Evolutionary conservation across 139 green algal species (phyloP), one percentile per base, ranked within the genome.

Genomic region (Chlorella sp.): DNA sequence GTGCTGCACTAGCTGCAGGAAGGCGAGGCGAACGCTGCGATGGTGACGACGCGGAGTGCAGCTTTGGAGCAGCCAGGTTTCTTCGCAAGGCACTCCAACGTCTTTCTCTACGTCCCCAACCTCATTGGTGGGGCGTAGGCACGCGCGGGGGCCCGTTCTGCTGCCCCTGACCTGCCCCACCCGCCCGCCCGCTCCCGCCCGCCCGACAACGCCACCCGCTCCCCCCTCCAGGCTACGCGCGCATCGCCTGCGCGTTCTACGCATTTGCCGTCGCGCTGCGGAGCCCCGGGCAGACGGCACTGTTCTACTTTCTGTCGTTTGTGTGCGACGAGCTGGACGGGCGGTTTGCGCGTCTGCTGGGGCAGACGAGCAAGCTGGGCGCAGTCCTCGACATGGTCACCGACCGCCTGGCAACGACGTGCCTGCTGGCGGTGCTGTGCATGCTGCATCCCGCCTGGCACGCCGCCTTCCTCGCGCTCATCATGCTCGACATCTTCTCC

Each of bases 331-430:
- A 98, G 65, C 82, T 97, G 45, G 95, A 99, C 72, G 95, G 95
- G 0, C 82, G 94, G 11, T 93, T 93, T 68, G 95, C 95, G 0
- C 80, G 95, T 40, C 82, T 86, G 71, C 86, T 97, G 11, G 81
- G 91, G 64, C 95, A 98, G 67, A 91, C 83, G 1, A 95, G 90
- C 25, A 97, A 87, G 5, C 81, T 99, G 11, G 95, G 95, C 1
- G 46, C 60, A 63, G 93, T 99, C 27, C 81, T 99, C 2, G 95
- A 99, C 77, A 99, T 99, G 95, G 95, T 98, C 3, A 99, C 95
- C 3, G 95, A 98, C 87, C 90, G 94, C 42, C 74, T 98, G 59
- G 89, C 92, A 38, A 98, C 95, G 2, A 86, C 94, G 4, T 91
- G 90, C 14, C 86, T 99, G 76, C 87, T 99, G 36, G 80, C 89